Evolutionary conservation across 2,329 filamentous ascomycete species (phyloP).

Genomic region (Aspergillus udagawae): DNA sequence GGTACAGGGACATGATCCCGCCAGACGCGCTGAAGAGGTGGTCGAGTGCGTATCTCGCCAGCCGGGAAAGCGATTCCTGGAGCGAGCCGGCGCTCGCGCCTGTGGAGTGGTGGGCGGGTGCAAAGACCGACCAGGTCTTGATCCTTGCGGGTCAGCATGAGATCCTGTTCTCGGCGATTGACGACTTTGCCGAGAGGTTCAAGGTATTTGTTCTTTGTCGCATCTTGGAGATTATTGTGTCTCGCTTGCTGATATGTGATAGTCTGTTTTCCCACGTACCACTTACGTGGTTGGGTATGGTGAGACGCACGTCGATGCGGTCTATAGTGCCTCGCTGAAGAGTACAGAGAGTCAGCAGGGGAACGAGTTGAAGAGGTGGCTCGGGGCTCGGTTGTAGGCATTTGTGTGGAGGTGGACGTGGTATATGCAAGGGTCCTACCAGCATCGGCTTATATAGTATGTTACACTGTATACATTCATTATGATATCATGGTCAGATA

Average conservation of each 20-base stretch:
- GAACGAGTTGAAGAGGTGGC: conserved; percentile 25
- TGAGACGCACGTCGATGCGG: conserved; percentile 28
- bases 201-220: conserved; percentile 18
- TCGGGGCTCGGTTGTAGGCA: conserved; percentile 23
- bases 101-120: conserved; percentile 50
- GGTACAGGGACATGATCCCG: conserved; percentile 48
- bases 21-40: conserved; percentile 36
- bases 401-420: background rate
- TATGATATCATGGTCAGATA: background rate
- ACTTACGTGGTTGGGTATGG: conserved; percentile 24
- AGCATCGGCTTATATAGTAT: background rate
- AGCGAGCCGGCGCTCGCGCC: conserved; percentile 48
- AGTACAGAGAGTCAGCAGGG: conserved; percentile 25
- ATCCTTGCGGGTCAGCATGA: conserved; percentile 53
- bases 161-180: conserved; percentile 43
- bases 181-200: conserved; percentile 29
- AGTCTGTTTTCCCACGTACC: conserved; percentile 28
- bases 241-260: background rate
- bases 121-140: conserved; percentile 46
- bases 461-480: background rate
- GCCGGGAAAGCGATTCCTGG: conserved; percentile 44
- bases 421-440: background rate
- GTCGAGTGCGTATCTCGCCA: conserved; percentile 44
- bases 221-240: background rate
- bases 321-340: conserved; percentile 18